Evolutionary conservation across 139 green algal species (phyloP), one percentile per base, ranked within the genome.

Genomic region (Closterium sp.): DNA sequence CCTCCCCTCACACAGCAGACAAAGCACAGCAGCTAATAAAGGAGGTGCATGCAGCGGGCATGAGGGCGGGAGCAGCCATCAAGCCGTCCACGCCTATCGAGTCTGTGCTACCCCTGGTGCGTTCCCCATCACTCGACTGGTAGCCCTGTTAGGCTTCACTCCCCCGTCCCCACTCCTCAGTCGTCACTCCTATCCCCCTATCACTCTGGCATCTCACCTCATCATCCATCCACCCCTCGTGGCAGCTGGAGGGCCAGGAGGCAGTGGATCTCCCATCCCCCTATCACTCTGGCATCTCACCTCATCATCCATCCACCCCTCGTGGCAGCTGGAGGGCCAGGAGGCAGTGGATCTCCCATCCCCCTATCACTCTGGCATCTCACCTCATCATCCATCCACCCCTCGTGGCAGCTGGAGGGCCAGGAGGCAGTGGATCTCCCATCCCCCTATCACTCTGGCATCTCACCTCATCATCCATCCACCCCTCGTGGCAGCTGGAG

Each of bases 51-150:
- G 88, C 91, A 32, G 84, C 55, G 32, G 96, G 96, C 89, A 99
- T 99, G 97, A 92, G 96, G 86, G 96, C 91, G 36, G 97, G 95
- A 3, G 91, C 98, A 32, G 97, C 96, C 8, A 93, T 99, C 34
- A 96, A 95, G 83, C 96, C 97, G 0, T 91, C 95, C 32, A 98
- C 96, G 4, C 93, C 93, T 6, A 89, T 94, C 16, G 94, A 97
- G 89, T 92, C 95, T 21, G 96, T 96, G 84, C 93, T 97, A 81
- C 92, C 92, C 5, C 89, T 93, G 94, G 96, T 97, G 86, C 90
- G 94, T 86, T 76, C 9, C 38, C 4, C 19, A 4, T 55, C 36
- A n/a, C n/a, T n/a, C n/a, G n/a, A n/a, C n/a, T n/a, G n/a, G n/a
- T n/a, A n/a, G n/a, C n/a, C n/a, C 55, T 25, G 16, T 76, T 28